Conservation (phyloP, 306 rosid species). For the Quercus berberidifolia region DNA sequence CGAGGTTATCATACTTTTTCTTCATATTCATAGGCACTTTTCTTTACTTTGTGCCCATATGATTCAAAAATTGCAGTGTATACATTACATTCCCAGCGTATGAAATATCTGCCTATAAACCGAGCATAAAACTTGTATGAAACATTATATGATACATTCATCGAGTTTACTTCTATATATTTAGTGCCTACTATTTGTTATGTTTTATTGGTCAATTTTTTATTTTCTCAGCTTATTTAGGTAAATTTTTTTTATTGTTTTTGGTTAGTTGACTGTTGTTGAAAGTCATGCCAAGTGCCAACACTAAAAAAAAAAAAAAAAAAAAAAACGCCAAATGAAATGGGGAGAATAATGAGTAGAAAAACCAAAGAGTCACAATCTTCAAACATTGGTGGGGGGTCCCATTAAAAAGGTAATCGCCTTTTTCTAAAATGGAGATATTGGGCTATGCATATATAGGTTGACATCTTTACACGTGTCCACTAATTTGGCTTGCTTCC, state of each 20-base stretch:
- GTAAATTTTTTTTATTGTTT: neutral
- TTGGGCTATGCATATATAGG: constrained; percentile 11
- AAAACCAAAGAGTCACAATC: constrained; percentile 31
- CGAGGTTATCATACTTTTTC: neutral
- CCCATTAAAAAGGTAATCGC: constrained; percentile 15
- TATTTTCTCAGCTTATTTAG: too few relatives aligned
- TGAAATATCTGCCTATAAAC: too few relatives aligned
- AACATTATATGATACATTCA: too few relatives aligned
- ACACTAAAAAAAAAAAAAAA: neutral
- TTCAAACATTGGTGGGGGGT: constrained; percentile 30
- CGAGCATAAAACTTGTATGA: too few relatives aligned
- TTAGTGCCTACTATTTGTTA: too few relatives aligned
- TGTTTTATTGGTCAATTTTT: too few relatives aligned
- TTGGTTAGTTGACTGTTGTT: neutral
- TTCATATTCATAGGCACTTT: neutral
- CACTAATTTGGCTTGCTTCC: neutral
- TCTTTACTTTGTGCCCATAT: too few relatives aligned
- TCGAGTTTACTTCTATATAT: too few relatives aligned
- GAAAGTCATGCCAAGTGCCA: neutral
- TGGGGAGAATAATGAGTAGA: neutral
- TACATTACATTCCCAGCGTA: too few relatives aligned
- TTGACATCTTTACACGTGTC: constrained; percentile 5
- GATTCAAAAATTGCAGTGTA: too few relatives aligned
- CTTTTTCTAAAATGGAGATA: constrained; percentile 11
- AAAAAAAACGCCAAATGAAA: neutral